Percentiles rank a stretch among this genome's conserved stretches.
phyloP scores from a whole-genome alignment of 768 basidiomycete species.

The Daedalea quercina region DNA sequence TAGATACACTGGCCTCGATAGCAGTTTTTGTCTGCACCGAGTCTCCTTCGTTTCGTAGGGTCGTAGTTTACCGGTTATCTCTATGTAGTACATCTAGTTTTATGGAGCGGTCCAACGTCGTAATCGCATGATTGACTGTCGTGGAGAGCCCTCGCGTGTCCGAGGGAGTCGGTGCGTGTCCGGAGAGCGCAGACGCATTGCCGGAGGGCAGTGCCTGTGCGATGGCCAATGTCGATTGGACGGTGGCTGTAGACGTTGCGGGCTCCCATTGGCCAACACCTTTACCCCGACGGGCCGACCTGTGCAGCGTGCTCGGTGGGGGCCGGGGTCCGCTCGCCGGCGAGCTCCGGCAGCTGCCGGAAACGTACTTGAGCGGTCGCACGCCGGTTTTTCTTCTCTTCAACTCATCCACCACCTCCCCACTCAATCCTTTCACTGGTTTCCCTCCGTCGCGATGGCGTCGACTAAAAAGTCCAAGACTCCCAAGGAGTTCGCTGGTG shows the following conservation, averaged over 20 bases:
- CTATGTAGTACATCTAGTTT: background rate
- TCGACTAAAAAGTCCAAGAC: slow-evolving; percentile 80
- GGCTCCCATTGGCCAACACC: background rate
- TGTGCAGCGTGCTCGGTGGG: background rate
- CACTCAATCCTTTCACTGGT: slow-evolving; percentile 38
- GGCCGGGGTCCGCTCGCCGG: slow-evolving; percentile 12
- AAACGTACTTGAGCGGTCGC: slow-evolving; percentile 18
- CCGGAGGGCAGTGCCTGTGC: background rate
- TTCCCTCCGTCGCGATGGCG: slow-evolving; percentile 62
- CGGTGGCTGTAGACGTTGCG: background rate
- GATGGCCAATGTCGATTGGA: background rate
- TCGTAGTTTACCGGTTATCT: background rate
- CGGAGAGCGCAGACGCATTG: no score
- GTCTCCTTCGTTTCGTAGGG: background rate
- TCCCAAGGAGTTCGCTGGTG: slow-evolving; percentile 86
- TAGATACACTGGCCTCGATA: background rate
- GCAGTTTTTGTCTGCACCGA: background rate
- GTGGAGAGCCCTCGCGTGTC: no score
- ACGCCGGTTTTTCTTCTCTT: slow-evolving; percentile 29
- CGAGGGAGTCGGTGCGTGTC: no score
- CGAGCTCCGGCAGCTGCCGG: slow-evolving; percentile 16
- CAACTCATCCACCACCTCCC: slow-evolving; percentile 40
- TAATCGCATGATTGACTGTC: no score
- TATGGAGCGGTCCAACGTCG: no score
- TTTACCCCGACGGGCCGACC: background rate